phyloP scores from a whole-genome alignment of 805 yeast species.

The Barnettozyma sp. region DNA sequence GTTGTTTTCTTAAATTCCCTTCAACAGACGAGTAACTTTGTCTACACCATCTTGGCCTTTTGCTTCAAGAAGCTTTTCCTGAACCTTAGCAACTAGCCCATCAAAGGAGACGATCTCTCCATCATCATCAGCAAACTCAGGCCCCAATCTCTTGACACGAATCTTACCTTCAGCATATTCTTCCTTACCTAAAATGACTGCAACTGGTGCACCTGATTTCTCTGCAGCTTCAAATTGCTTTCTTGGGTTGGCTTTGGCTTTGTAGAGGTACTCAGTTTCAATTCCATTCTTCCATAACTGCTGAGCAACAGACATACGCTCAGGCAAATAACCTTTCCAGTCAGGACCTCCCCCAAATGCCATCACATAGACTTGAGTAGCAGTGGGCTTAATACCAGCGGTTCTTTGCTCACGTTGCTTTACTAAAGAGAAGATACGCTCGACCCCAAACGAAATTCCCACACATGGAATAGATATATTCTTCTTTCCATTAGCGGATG shows the following conservation, averaged over 20 bases:
- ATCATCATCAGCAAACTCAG: conserved; percentile 80
- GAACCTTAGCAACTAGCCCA: conserved; percentile 48
- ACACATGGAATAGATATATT: conserved; percentile 86
- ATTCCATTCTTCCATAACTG: conserved; percentile 82
- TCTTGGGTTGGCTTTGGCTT: conserved; percentile 88
- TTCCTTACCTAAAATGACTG: conserved; percentile 93
- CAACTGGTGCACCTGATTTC: conserved; percentile 82
- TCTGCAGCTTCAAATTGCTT: conserved; percentile 98
- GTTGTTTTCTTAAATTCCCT: conserved; percentile 35
- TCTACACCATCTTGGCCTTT: conserved; percentile 45
- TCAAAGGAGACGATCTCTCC: conserved; percentile 70
- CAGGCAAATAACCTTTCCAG: conserved; percentile 88
- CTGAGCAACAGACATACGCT: conserved; percentile 84
- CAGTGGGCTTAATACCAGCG: conserved; percentile 58
- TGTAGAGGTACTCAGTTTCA: conserved; percentile 86
- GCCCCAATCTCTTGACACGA: conserved; percentile 83
- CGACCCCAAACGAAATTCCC: conserved; percentile 95
- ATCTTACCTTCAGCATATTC: conserved; percentile 73
- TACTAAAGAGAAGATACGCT: conserved; percentile 84
- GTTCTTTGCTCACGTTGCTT: conserved; percentile 64
- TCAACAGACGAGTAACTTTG: conserved; percentile 57
- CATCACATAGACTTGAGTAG: conserved; percentile 93
- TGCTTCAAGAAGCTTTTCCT: conserved; percentile 46
- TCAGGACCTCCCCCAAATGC: conserved; percentile 98
- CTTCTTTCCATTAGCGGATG: conserved; percentile 74